Evolutionary conservation across 257 asterid species (phyloP), one percentile per base, ranked within the genome.

Genomic region (Primulina tabacum): DNA sequence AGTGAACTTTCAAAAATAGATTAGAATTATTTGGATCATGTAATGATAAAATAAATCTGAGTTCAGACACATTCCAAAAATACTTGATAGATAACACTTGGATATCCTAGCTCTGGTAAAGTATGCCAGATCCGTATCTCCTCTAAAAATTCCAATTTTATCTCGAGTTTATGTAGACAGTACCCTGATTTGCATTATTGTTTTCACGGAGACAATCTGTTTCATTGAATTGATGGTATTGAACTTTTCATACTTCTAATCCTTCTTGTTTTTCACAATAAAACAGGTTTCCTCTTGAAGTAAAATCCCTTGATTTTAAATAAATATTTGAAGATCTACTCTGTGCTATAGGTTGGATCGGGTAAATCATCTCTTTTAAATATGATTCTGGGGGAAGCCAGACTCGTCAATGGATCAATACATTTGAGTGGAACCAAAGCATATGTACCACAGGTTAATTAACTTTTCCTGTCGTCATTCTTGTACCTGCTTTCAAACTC

Each of bases 291-390:
- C 30, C 65, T 63, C 29, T 63, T 50, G 63, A 8, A 55, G 47
- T 38, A 55, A 14, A 53, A 70, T 60, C 29, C 32, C 6, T 20
- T 55, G 71, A 28, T 55, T 12, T 55, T 57, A 18, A 57, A 58
- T 10, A 63, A 43, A 34, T 32, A 40, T n/a, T 56, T 65, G 12
- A 66, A 43, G 10, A 9, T 67, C 30, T 67, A 55, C 69, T 77
- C n/a, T 34, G 61, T 30, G 66, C 73, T 75, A 66, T 81, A 93
- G 99, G 95, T 93, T 77, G 97, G 99, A 43, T 93, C 99, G 24
- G 99, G 99, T 58, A 93, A 93, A 86, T 93, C 99, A 47, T 87
- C 97, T 53, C 82, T 93, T 66, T 73, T 93, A 67, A 90, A 89
- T 77, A 66, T 86, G 83, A 70, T 93, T 76, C 85, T 93, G 5